Evolutionary conservation across 257 asterid genomes (phyloP), one percentile per base, ranked within the genome.

Genomic region (Rubia yunnanensis): DNA sequence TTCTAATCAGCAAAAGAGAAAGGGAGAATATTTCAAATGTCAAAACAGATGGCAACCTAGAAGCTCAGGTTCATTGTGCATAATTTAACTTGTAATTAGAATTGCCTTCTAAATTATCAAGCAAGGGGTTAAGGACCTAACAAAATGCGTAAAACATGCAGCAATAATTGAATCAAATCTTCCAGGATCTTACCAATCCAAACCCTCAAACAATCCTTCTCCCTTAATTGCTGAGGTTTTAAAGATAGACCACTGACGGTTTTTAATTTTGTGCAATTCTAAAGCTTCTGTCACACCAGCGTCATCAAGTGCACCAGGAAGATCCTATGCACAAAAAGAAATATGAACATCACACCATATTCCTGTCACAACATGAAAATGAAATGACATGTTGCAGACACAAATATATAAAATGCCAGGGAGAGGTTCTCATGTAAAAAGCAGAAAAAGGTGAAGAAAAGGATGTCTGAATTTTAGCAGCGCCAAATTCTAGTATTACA

Each of bases 301-400:
- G 77, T 82, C 98, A 76, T 92, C 96, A 13, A 92, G 96, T 69
- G 98, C 98, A 67, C 98, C 96, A 18, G 98, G 96, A 83, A 92
- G 92, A 84, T 92, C 98, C 96, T 92, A 73, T 35, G 15, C 27
- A 32, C 39, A n/a, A 34, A 18, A 22, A 44, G 7, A 13, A 54
- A 53, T 13, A 53, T 27, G 10, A 54, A 53, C n/a, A 58, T 44
- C n/a, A 67, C 24, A 14, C 5, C 14, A 59, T n/a, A 23, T 59
- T 56, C 9, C 5, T 5, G 31, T 35, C 28, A 46, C 32, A 6
- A 62, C 15, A 8, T 28, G 28, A 1, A 53, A 55, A 31, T 30
- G 10, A 7, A 41, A 22, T 27, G 6, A 63, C 31, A 10, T 10
- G 24, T 24, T 38, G 41, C 23, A 48, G 3, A 31, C 49, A 36